These are phyloP conservation scores for Senna tora DNA, from an alignment of 306 rosid species.

Conservation along the genomic window DNA sequence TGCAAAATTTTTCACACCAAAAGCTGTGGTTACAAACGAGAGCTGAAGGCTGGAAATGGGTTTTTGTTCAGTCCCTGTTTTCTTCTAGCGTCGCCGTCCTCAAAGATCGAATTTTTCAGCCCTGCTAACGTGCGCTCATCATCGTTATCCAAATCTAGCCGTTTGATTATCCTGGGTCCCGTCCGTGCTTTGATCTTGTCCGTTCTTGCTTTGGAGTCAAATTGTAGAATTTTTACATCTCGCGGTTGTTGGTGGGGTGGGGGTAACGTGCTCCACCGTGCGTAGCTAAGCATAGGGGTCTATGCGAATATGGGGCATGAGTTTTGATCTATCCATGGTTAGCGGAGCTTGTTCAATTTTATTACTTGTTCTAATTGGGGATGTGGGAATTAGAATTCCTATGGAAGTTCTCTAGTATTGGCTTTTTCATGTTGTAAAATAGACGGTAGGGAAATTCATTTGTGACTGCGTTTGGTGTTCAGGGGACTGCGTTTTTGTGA, in stretches of 20 bases:
- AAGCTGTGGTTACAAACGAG: slow-evolving; percentile 1
- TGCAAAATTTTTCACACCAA: background rate
- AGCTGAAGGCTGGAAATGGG: background rate
- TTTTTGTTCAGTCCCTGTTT: background rate
- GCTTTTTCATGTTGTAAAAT: background rate
- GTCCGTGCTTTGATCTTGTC: background rate
- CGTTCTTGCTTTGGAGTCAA: background rate
- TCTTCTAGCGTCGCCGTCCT: background rate
- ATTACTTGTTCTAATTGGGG: slow-evolving; percentile 5
- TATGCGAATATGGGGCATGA: slow-evolving; percentile 15
- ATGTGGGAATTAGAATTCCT: slow-evolving; percentile 1
- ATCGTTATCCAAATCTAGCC: slow-evolving; percentile 27
- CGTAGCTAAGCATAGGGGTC: background rate
- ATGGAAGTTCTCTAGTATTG: slow-evolving; percentile 42
- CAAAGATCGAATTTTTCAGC: background rate
- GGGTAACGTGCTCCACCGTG: slow-evolving; percentile 28
- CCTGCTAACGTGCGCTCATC: slow-evolving; percentile 51
- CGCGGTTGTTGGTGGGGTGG: background rate
- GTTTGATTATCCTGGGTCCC: slow-evolving; percentile 9
- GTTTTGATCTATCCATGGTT: slow-evolving; percentile 41
- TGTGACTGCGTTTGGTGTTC: slow-evolving; percentile 2
- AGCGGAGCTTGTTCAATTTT: slow-evolving; percentile 12
- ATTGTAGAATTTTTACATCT: background rate
- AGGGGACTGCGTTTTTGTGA: background rate
- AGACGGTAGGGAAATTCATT: background rate